These are phyloP conservation scores for Mycotypha africana DNA, from an alignment of 371 early-diverging fungal species.

Conservation along the genomic window DNA sequence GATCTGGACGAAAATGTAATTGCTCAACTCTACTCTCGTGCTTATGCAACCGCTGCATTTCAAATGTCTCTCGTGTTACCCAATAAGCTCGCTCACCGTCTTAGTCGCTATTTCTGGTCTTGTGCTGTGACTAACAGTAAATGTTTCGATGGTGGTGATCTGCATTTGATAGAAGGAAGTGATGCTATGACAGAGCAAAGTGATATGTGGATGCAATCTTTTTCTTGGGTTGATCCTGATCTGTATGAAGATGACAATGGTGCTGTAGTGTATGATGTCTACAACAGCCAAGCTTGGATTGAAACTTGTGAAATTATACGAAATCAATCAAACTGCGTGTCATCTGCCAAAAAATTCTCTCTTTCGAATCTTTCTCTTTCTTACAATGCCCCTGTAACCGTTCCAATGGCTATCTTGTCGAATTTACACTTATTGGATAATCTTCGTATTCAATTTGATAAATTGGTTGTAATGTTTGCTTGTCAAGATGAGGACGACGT, in stretches of 20 bases:
- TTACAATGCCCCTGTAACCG: constrained; percentile 25
- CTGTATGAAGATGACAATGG: constrained; percentile 19
- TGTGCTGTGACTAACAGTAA: constrained; percentile 11
- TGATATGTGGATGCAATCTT: constrained; percentile 17
- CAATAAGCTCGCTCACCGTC: constrained; percentile 5
- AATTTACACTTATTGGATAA: constrained; percentile 25
- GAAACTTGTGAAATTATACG: constrained; percentile 23
- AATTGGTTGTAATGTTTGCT: constrained; percentile 5
- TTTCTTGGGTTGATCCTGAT: constrained; percentile 20
- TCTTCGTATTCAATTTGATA: constrained; percentile 20
- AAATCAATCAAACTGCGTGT: constrained; percentile 1
- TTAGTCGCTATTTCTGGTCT: constrained; percentile 23
- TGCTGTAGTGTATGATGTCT: constrained; percentile 17
- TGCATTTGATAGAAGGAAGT: constrained; percentile 4
- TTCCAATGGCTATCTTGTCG: constrained; percentile 31
- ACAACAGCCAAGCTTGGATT: constrained; percentile 21
- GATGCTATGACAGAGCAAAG: not conserved
- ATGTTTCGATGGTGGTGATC: constrained; percentile 10
- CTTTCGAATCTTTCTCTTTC: constrained; percentile 13
- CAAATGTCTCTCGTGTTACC: constrained; percentile 20
- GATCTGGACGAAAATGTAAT: constrained; percentile 14
- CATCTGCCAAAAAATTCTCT: not conserved
- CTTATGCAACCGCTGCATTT: constrained; percentile 41
- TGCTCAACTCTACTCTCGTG: constrained; percentile 23
- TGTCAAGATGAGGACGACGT: too few relatives aligned